phyloP scores from a whole-genome alignment of 495 filamentous ascomycete genomes.

The Penicillium macrosclerotiorum region DNA sequence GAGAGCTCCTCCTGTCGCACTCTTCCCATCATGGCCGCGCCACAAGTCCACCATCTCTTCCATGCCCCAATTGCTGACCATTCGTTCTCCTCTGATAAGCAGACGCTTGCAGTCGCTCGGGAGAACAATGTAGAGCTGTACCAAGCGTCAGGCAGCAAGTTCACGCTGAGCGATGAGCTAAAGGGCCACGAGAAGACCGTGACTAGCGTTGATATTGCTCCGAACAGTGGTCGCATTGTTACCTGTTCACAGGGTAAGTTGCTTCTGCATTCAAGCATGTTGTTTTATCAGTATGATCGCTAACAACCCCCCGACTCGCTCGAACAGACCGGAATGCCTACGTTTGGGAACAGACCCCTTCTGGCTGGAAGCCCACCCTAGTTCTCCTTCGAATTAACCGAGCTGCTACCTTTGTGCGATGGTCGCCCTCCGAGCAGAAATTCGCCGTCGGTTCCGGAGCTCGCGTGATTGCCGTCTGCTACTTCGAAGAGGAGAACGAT shows the following conservation, averaged over 20 bases:
- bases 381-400: slow-evolving; percentile 96
- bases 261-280: background rate
- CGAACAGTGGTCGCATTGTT: slow-evolving; percentile 85
- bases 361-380: slow-evolving; percentile 94
- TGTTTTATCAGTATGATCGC: background rate
- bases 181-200: slow-evolving; percentile 96
- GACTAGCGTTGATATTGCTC: slow-evolving; percentile 93
- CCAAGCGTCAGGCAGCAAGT: slow-evolving; percentile 66
- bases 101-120: slow-evolving; percentile 85
- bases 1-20: slow-evolving; percentile 99
- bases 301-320: slow-evolving; percentile 8
- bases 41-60: slow-evolving; percentile 95
- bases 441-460: slow-evolving; percentile 97
- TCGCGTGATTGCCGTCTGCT: slow-evolving; percentile 94
- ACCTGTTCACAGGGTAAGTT: slow-evolving; percentile 88
- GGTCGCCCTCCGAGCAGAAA: slow-evolving; percentile 95
- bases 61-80: slow-evolving; percentile 96
- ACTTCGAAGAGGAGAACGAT: slow-evolving; percentile 98
- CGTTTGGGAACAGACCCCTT: slow-evolving; percentile 90
- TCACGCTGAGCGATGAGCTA: slow-evolving; percentile 84
- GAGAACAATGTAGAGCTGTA: slow-evolving; percentile 94
- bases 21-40: slow-evolving; percentile 64
- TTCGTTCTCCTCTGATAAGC: slow-evolving; percentile 90
- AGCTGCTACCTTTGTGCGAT: slow-evolving; percentile 93
- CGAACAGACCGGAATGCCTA: slow-evolving; percentile 93